These are phyloP conservation scores for Podila clonocystis DNA, from an alignment of 192 early-diverging fungal genomes.

Conservation along the genomic window DNA sequence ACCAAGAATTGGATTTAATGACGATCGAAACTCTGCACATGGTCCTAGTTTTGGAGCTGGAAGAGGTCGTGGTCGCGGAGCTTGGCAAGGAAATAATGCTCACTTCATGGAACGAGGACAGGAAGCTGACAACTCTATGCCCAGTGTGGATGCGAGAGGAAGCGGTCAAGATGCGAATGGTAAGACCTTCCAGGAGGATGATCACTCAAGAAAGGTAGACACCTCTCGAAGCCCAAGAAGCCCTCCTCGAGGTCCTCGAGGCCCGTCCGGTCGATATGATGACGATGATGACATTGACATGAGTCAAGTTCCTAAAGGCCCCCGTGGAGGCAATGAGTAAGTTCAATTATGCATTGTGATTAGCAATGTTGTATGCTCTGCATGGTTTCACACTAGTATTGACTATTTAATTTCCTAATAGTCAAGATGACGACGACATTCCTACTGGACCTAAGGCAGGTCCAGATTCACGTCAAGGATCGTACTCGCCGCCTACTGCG, in stretches of 20 bases:
- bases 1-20: slow-evolving; percentile 43
- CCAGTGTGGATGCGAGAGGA: slow-evolving; percentile 2
- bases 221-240: neutral
- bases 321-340: slow-evolving; percentile 35
- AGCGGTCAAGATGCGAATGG: slow-evolving; percentile 8
- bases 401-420: neutral
- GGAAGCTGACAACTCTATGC: neutral
- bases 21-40: slow-evolving; percentile 3
- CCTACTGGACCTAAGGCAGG: slow-evolving; percentile 33
- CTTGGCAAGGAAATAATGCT: slow-evolving; percentile 26
- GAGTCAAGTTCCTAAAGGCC: slow-evolving; percentile 47
- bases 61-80: slow-evolving; percentile 29
- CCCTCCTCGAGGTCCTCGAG: neutral
- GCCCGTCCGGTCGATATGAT: slow-evolving; percentile 12
- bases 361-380: neutral
- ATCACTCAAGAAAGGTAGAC: neutral
- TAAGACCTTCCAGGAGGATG: neutral
- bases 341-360: neutral
- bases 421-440: slow-evolving; percentile 33
- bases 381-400: neutral
- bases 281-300: slow-evolving; percentile 43
- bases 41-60: slow-evolving; percentile 3
- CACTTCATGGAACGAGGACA: neutral
- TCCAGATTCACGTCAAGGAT: slow-evolving; percentile 8
- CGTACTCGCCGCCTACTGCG: slow-evolving; percentile 36